Evolutionary conservation across 345 rosid species (phyloP).

Genomic region (Lepidium sativum): DNA sequence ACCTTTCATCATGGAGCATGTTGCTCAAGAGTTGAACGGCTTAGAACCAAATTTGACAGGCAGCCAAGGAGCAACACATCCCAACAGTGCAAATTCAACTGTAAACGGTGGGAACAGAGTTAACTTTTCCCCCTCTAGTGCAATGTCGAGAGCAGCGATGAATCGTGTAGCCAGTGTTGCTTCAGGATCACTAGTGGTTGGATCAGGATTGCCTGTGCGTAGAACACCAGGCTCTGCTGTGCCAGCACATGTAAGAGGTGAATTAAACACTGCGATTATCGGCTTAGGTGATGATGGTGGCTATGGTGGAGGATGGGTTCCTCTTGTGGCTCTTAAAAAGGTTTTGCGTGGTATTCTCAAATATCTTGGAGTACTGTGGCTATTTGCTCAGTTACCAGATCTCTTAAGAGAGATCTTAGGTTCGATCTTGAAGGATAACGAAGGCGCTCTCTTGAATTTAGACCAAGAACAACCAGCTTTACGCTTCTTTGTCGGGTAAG

Average conservation of each 20-base stretch:
- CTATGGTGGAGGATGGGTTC: conserved; percentile 99
- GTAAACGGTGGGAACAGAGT: conserved; percentile 59
- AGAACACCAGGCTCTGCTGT: conserved; percentile 71
- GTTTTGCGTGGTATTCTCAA: conserved; percentile 92
- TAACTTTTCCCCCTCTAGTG: conserved; percentile 50
- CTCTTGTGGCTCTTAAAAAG: conserved; percentile 98
- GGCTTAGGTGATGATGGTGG: conserved; percentile 99
- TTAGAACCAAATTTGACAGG: conserved; percentile 67
- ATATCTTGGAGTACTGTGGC: conserved; percentile 96
- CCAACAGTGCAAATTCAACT: conserved; percentile 40
- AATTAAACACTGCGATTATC: conserved; percentile 87
- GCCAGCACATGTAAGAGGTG: conserved; percentile 94
- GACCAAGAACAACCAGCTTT: conserved; percentile 99
- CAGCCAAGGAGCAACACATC: conserved; percentile 51
- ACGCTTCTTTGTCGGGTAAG: conserved; percentile 99
- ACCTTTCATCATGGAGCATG: conserved; percentile 99
- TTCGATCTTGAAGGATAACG: conserved; percentile 84
- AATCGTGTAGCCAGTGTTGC: conserved; percentile 65
- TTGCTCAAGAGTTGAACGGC: conserved; percentile 93
- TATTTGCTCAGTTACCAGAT: conserved; percentile 89
- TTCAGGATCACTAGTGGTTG: conserved; percentile 54
- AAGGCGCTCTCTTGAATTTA: conserved; percentile 91
- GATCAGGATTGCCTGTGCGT: conserved; percentile 68
- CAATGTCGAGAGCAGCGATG: conserved; percentile 52
- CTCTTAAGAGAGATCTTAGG: conserved; percentile 91